Evolutionary conservation across 2,329 filamentous ascomycete genomes (phyloP).

Genomic region (Pezizomycotina sp.): DNA sequence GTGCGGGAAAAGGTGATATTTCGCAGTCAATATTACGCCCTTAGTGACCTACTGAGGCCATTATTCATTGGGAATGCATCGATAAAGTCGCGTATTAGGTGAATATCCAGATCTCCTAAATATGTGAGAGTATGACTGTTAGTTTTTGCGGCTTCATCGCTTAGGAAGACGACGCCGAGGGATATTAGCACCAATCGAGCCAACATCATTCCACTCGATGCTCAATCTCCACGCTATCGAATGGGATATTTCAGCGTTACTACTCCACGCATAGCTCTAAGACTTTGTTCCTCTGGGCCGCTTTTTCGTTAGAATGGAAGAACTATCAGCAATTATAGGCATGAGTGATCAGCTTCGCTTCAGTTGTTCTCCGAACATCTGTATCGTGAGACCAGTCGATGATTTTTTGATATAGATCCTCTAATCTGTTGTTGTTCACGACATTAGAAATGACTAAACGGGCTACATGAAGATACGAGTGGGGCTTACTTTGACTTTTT

Average conservation of each 20-base stretch:
- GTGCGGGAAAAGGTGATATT: constrained; percentile 59
- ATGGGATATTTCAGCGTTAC: constrained; percentile 85
- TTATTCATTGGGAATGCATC: constrained; percentile 68
- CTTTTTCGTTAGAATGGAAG: constrained; percentile 50
- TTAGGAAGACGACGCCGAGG: neutral
- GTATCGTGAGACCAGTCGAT: constrained; percentile 88
- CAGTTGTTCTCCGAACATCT: constrained; percentile 63
- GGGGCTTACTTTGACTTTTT: constrained; percentile 28
- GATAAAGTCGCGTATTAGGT: constrained; percentile 64
- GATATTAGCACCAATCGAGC: constrained; percentile 37
- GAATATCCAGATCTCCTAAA: constrained; percentile 52
- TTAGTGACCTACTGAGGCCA: constrained; percentile 66
- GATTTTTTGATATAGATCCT: constrained; percentile 60
- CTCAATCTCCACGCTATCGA: constrained; percentile 79
- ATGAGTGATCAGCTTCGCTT: constrained; percentile 74
- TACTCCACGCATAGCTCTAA: constrained; percentile 74
- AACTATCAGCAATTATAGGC: constrained; percentile 63
- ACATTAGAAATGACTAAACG: neutral
- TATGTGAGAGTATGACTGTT: neutral
- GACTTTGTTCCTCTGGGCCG: constrained; percentile 53
- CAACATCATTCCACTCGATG: constrained; percentile 73
- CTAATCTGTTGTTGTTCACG: constrained; percentile 40
- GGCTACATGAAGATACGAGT: neutral
- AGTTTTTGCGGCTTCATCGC: no score
- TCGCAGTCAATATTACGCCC: constrained; percentile 67